Base-by-base conservation (phyloP, 352 stramenopile species). In the Phytophthora litchii region DNA sequence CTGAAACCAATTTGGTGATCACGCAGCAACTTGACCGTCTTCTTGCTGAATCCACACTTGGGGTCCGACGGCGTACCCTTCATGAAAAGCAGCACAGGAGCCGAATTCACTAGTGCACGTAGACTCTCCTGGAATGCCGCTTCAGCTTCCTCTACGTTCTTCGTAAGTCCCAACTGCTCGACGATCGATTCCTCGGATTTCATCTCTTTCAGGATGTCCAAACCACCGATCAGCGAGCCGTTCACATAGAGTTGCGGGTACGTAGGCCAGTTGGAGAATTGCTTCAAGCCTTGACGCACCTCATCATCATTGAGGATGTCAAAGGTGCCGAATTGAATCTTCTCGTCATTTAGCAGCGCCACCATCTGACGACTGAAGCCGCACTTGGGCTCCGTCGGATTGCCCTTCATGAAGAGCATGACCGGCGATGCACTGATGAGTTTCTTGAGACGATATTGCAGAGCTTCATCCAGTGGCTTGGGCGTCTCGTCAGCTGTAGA, bases 361-460 rank as follows among this genome's bases (percentile, higher is more conserved):
- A 99, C 89, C 27, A 98, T 92, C 67, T 98, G 85, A 32, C 90
- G 78, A 60, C 88, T 98, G 73, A 99, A 99, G 38, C 96, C 97
- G 67, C 97, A 99, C 67, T 92, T 89, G 17, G 97, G 97, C 36
- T 92, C 89, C 16, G 76, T 96, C 3, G 97, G 96, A 10, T 93
- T 95, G 49, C 97, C 97, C 76, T 99, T 99, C 96, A 99, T 99
- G 74, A 99, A 99, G 17, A 99, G 76, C 95, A 99, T 98, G 43
- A 99, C 92, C 2, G 88, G 77, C 25, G 90, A 91, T 14, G 86
- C 86, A 43, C 71, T 89, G 53, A 83, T 87, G 49, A 95, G 76
- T 63, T 93, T 93, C 58, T 92, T 84, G 10, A 95, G 70, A 29
- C 86, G 83, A 66, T 89, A 86, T 53, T 81, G 70, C 5, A 92